phyloP scores from a whole-genome alignment of 306 rosid species.

The Cicer cuneatum region DNA sequence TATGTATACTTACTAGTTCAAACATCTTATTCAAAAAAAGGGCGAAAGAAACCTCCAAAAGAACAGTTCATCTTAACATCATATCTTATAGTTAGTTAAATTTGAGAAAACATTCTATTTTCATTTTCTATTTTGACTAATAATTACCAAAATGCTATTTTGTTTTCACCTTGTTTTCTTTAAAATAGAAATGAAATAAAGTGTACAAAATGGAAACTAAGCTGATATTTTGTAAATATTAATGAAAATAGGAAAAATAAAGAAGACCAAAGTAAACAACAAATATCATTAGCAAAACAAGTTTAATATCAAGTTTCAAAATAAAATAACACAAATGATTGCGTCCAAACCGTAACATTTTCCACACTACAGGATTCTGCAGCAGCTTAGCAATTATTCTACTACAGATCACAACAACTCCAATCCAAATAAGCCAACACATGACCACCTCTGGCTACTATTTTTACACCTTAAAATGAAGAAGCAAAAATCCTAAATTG shows the following conservation, averaged over 20 bases:
- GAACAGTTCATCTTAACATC: not conserved
- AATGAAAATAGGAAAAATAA: not conserved
- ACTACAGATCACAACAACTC: too few species aligned
- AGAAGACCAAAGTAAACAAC: not conserved
- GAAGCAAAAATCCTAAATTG: too few species aligned
- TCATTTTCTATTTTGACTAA: not conserved
- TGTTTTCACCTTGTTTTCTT: not conserved
- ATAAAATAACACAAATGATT: too few species aligned
- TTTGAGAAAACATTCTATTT: slow-evolving; percentile 4
- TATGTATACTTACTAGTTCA: not conserved
- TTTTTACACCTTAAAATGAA: too few species aligned
- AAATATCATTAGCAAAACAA: not conserved
- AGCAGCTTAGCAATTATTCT: too few species aligned
- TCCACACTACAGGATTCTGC: too few species aligned
- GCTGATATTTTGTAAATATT: slow-evolving; percentile 4
- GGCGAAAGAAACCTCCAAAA: not conserved
- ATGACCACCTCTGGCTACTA: too few species aligned
- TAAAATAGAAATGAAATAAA: not conserved
- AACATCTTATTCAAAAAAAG: not conserved
- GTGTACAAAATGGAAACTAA: not conserved
- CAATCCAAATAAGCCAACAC: too few species aligned
- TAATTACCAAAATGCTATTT: not conserved
- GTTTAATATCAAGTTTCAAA: too few species aligned
- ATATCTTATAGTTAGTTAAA: not conserved
- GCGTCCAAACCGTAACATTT: too few species aligned